These are phyloP conservation scores for Centaurea solstitialis DNA, from an alignment of 129 eudicot species.

Conservation along the genomic window DNA sequence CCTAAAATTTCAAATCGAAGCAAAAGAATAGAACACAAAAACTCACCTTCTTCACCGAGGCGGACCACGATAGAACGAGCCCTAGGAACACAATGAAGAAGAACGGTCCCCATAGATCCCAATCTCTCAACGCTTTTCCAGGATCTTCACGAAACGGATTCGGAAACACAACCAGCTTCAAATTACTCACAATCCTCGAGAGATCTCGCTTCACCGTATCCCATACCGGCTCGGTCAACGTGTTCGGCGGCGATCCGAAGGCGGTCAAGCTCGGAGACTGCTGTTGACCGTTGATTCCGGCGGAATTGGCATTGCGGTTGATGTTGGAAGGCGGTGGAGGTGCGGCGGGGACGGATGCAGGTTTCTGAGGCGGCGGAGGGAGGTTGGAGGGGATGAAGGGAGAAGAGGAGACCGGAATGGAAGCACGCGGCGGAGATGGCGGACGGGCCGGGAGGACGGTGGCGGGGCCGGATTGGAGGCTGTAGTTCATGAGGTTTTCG, in stretches of 20 bases:
- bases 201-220: slow-evolving; percentile 94
- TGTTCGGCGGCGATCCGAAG: slow-evolving; percentile 80
- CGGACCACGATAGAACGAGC: slow-evolving; percentile 86
- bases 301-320: neutral
- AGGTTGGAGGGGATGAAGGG: slow-evolving; percentile 65
- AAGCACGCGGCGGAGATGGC: slow-evolving; percentile 72
- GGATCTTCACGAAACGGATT: slow-evolving; percentile 96
- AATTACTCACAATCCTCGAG: slow-evolving; percentile 80
- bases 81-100: slow-evolving; percentile 97
- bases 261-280: slow-evolving; percentile 35
- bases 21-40: neutral
- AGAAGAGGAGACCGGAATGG: slow-evolving; percentile 73
- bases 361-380: slow-evolving; percentile 43
- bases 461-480: slow-evolving; percentile 37
- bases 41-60: slow-evolving; percentile 84
- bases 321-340: slow-evolving; percentile 22
- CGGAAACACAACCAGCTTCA: slow-evolving; percentile 93
- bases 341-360: slow-evolving; percentile 35
- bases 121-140: slow-evolving; percentile 92
- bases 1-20: neutral
- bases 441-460: slow-evolving; percentile 84
- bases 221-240: slow-evolving; percentile 95
- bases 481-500: slow-evolving; percentile 73
- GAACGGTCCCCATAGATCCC: slow-evolving; percentile 99
- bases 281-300: slow-evolving; percentile 13